phyloP scores from a whole-genome alignment of 805 yeast species.

The Torulaspora franciscae region DNA sequence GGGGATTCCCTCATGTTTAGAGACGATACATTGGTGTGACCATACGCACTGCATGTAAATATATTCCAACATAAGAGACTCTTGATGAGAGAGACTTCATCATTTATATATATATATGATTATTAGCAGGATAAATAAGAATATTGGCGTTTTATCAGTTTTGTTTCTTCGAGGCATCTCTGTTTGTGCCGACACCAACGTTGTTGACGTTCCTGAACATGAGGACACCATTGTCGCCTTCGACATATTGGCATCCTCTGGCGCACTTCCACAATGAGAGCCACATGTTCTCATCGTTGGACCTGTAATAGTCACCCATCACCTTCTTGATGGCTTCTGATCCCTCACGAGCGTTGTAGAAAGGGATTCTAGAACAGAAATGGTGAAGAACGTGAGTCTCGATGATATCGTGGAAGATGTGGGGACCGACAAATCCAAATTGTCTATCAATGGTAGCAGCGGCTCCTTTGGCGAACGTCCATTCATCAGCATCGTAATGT shows the following conservation, averaged over 20 bases:
- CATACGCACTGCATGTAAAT: constrained; percentile 2
- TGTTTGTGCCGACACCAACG: constrained; percentile 40
- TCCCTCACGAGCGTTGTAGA: constrained; percentile 80
- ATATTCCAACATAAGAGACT: constrained; percentile 1
- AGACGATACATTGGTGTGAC: constrained; percentile 2
- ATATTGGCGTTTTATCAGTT: constrained; percentile 4
- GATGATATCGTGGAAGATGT: constrained; percentile 80
- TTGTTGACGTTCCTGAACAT: constrained; percentile 75
- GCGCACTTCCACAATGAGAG: constrained; percentile 55
- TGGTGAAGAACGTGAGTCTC: constrained; percentile 90
- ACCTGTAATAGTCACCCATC: constrained; percentile 75
- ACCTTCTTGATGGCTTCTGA: constrained; percentile 73
- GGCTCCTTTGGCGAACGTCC: constrained; percentile 89
- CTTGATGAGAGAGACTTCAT: not conserved
- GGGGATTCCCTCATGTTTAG: not conserved
- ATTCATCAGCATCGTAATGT: constrained; percentile 66
- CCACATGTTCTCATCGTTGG: constrained; percentile 71
- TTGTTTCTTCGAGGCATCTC: constrained; percentile 8
- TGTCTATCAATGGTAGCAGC: constrained; percentile 85
- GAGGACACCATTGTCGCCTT: constrained; percentile 57
- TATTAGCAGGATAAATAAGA: constrained; percentile 3
- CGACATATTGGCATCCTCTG: constrained; percentile 67
- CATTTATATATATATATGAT: not conserved
- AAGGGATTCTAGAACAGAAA: constrained; percentile 77
- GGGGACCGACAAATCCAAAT: constrained; percentile 73